These are phyloP conservation scores for Leishmania gerbilli DNA, from an alignment of 208 protist genomes.

Conservation along the genomic window DNA sequence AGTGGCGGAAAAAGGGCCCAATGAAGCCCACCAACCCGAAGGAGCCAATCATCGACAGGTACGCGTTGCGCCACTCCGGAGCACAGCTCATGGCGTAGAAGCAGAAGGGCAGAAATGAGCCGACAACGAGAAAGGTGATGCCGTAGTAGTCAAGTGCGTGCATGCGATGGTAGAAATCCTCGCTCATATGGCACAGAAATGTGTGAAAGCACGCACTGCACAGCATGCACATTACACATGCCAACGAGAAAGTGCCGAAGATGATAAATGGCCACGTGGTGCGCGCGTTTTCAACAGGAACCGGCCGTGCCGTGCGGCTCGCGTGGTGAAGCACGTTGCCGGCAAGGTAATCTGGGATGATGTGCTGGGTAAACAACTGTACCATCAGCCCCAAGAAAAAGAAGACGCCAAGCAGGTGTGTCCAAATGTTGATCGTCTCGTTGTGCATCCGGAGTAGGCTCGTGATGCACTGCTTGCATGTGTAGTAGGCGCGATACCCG, in stretches of 20 bases:
- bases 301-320: conserved; percentile 17
- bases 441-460: conserved; percentile 85
- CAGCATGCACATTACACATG: conserved; percentile 74
- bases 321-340: conserved; percentile 27
- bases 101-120: conserved; percentile 85
- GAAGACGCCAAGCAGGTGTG: conserved; percentile 71
- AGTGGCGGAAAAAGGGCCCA: conserved; percentile 77
- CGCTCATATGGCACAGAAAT: conserved; percentile 65
- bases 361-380: conserved; percentile 37
- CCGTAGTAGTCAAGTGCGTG: conserved; percentile 87
- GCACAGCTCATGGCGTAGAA: conserved; percentile 80
- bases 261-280: conserved; percentile 50
- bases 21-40: conserved; percentile 78
- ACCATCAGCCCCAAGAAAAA: conserved; percentile 57
- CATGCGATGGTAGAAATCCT: conserved; percentile 50
- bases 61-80: conserved; percentile 63
- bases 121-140: conserved; percentile 82
- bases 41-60: conserved; percentile 68
- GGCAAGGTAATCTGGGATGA: conserved; percentile 29
- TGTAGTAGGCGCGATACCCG: conserved; percentile 78
- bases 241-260: conserved; percentile 74
- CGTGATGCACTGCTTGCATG: conserved; percentile 43
- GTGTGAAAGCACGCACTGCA: conserved; percentile 80
- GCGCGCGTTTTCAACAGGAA: conserved; percentile 15
- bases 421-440: conserved; percentile 89